Base-by-base conservation (phyloP, 2,329 filamentous ascomycete genomes). In the Didymella pinodella region DNA sequence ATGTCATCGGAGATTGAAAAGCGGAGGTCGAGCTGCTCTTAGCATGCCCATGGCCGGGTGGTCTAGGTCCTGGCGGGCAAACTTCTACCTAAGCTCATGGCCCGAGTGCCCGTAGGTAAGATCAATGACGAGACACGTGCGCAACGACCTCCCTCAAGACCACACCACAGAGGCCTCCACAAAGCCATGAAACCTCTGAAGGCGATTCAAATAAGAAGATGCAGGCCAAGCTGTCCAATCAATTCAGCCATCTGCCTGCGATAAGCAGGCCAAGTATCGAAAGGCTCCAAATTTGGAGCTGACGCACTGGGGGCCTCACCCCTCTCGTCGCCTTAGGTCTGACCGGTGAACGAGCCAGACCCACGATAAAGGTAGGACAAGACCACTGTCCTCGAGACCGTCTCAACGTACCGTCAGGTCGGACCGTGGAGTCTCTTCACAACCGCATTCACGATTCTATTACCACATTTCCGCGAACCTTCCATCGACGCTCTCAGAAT, bases 281-380 rank as follows among this genome's bases (percentile, higher is more conserved):
- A 56, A 48, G n/a, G 2, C 4, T 14, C 48, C 48, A 48, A 55
- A 45, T 40, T 44, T 48, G 44, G 38, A 47, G 36, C 56, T 59
- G 45, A 54, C 40, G 50, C 49, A 45, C 41, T 22, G 54, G 54
- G 54, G 56, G 53, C 47, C 57, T 61, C 34, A 43, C 43, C 38
- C 22, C 36, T 49, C 36, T 36, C 25, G n/a, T 38, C 46, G 48
- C 48, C 36, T 59, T 43, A 59, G 49, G 59, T 47, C 55, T 59
- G 61, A 69, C 68, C 68, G 67, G 67, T 71, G 48, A 70, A 65
- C 41, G 16, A 46, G 38, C 54, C 40, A 50, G 38, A 54, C 55
- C 48, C 44, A 48, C 57, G 34, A 65, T 67, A 64, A 69, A 65
- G 46, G 31, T 36, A 40, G 34, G 22, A 50, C 32, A 54, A 47